Base-by-base conservation (phyloP, 2,329 filamentous ascomycete genomes). In the Penicillium paneum region DNA sequence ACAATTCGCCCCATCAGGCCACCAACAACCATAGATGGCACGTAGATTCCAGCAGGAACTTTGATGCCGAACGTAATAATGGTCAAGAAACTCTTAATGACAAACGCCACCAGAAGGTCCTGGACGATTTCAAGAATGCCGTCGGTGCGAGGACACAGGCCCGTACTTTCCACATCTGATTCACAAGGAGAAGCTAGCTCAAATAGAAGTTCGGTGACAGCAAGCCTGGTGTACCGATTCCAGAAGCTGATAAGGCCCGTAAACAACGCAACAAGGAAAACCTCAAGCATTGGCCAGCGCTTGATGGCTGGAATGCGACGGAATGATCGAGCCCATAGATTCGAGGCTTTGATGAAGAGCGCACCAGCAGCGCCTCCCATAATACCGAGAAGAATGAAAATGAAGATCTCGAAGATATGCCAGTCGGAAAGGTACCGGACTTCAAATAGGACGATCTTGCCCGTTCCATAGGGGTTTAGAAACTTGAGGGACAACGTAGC, bases 21-120 rank as follows among this genome's bases (percentile, higher is more conserved):
- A 60, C 94, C 94, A 17, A 97, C 91, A 28, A 97, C 94, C 94
- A 99, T 99, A 64, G 93, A 97, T 3, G 94, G 94, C 1, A 99
- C 92, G 65, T 99, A 99, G 63, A 99, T 97, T 59, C 94, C 94
- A 1, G 93, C 91, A 10, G 94, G 94, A 0, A 97, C 86, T 80
- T 97, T 97, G 68, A 97, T 92, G 26, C 93, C 93, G 74, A 97
- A 97, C 0, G 93, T 96, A 61, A 97, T 87, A 42, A 88, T 86
- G 0, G 94, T 97, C 39, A 99, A 76, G 42, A 93, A 79, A 0
- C 90, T 89, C 71, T 99, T 99, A 76, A 97, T 88, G 26, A 97
- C 75, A 61, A 97, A 94, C 0, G 93, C 93, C 17, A 86, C 73
- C 12, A 88, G 76, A 0, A 99, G 79, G 52, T 86, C 88, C 28